phyloP scores from a whole-genome alignment of 192 early-diverging fungal genomes.

The Globomyces pollinis-pini region DNA sequence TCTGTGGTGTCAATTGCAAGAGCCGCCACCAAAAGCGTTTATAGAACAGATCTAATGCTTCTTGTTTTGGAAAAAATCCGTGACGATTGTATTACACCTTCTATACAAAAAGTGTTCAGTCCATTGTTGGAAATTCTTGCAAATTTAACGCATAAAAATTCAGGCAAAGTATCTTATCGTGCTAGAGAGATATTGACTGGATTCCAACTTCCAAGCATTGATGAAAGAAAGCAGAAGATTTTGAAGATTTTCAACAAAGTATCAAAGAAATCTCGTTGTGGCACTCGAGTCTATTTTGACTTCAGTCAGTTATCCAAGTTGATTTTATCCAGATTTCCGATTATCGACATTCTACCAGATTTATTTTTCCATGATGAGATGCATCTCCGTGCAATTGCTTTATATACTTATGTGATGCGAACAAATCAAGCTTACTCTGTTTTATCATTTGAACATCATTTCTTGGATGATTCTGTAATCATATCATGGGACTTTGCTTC shows the following conservation, averaged over 20 bases:
- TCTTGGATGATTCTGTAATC: conserved; percentile 21
- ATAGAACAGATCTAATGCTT: conserved; percentile 59
- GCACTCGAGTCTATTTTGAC: conserved; percentile 21
- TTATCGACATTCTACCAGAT: conserved; percentile 86
- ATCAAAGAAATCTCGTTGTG: conserved; percentile 9
- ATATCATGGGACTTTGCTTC: conserved; percentile 45
- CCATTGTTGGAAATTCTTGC: conserved; percentile 74
- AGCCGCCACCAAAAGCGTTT: conserved; percentile 77
- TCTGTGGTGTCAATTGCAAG: conserved; percentile 61
- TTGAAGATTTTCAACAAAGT: conserved; percentile 72
- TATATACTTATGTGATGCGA: conserved; percentile 94
- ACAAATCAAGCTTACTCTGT: conserved; percentile 97
- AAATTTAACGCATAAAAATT: conserved; percentile 61
- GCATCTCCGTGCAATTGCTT: conserved; percentile 68
- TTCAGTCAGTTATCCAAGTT: conserved; percentile 49
- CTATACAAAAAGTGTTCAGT: conserved; percentile 60
- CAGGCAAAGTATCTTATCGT: conserved; percentile 86
- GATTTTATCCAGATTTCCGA: conserved; percentile 88
- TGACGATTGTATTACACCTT: conserved; percentile 52
- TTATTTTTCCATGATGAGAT: conserved; percentile 87
- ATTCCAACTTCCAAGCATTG: conserved; percentile 83
- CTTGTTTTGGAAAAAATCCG: conserved; percentile 73
- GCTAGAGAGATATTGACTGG: conserved; percentile 92
- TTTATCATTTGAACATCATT: conserved; percentile 57
- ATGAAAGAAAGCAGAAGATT: conserved; percentile 80